Evolutionary conservation across 2,329 filamentous ascomycete species (phyloP).

Genomic region (Elsinoe necatrix): DNA sequence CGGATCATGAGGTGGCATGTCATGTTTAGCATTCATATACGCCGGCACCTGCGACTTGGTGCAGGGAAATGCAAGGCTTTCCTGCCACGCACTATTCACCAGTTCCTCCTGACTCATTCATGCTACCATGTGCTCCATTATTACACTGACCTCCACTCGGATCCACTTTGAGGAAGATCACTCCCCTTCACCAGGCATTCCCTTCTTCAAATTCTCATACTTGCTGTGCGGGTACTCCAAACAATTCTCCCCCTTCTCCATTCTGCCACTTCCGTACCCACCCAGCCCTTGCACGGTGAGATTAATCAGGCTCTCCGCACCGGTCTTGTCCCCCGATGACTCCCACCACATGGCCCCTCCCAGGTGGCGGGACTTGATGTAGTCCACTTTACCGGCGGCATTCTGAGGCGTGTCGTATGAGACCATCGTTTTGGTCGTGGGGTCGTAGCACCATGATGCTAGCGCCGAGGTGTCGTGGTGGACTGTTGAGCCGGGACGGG

Average conservation of each 20-base stretch:
- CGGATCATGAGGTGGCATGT: constrained; percentile 2
- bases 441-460: constrained; percentile 72
- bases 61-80: not conserved
- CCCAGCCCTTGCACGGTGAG: constrained; percentile 35
- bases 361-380: constrained; percentile 56
- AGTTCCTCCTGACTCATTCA: not conserved
- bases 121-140: too few relatives aligned
- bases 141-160: not conserved
- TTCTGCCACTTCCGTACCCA: constrained; percentile 31
- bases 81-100: not conserved
- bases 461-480: constrained; percentile 53
- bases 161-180: not conserved
- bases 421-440: constrained; percentile 56
- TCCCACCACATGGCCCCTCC: constrained; percentile 99
- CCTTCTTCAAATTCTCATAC: constrained; percentile 45
- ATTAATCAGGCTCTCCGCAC: constrained; percentile 54
- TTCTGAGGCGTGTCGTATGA: constrained; percentile 65
- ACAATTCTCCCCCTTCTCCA: constrained; percentile 43
- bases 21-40: not conserved
- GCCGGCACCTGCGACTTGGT: too few relatives aligned
- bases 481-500: constrained; percentile 56
- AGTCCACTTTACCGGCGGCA: constrained; percentile 61
- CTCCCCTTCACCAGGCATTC: constrained; percentile 31
- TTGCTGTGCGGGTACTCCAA: constrained; percentile 45
- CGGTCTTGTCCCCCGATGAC: constrained; percentile 65